phyloP scores from a whole-genome alignment of 345 rosid species.

The Ailanthus altissimus region DNA sequence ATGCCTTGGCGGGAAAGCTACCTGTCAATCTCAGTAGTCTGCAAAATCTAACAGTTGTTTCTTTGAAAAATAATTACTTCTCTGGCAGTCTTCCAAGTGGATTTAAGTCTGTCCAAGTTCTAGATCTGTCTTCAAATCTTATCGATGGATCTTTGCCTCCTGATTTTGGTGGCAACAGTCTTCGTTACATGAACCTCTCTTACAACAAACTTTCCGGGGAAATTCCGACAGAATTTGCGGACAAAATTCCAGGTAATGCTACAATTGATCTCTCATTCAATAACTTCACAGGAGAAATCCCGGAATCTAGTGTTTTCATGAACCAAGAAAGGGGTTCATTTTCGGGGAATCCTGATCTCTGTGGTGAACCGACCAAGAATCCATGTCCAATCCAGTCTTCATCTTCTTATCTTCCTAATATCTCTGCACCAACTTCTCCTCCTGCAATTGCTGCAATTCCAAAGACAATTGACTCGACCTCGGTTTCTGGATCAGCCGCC shows the following conservation, averaged over 20 bases:
- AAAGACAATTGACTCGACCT: too few relatives aligned
- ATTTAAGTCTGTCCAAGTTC: constrained; percentile 47
- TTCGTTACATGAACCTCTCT: constrained; percentile 66
- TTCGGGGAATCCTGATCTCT: constrained; percentile 65
- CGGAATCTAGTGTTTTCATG: constrained; percentile 43
- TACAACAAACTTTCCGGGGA: constrained; percentile 64
- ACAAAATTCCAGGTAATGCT: constrained; percentile 61
- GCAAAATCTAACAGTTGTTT: constrained; percentile 51
- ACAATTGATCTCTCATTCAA: constrained; percentile 78
- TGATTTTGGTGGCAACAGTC: constrained; percentile 60
- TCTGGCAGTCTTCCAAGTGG: constrained; percentile 60
- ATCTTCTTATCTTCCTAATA: constrained; percentile 45
- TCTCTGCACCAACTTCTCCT: constrained; percentile 60
- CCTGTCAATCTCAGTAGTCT: constrained; percentile 44
- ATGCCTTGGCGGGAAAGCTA: constrained; percentile 66
- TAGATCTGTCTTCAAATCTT: constrained; percentile 84
- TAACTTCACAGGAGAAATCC: constrained; percentile 70
- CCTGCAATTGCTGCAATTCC: constrained; percentile 67
- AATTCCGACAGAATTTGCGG: constrained; percentile 58
- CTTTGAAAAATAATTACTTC: constrained; percentile 61
- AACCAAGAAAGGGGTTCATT: constrained; percentile 52
- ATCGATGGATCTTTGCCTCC: constrained; percentile 70
- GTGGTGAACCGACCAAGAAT: constrained; percentile 49
- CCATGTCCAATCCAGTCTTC: constrained; percentile 58
- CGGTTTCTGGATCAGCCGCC: neutral